Evolutionary conservation across 2,329 filamentous ascomycete species (phyloP).

Genomic region (Colletotrichum sp.): DNA sequence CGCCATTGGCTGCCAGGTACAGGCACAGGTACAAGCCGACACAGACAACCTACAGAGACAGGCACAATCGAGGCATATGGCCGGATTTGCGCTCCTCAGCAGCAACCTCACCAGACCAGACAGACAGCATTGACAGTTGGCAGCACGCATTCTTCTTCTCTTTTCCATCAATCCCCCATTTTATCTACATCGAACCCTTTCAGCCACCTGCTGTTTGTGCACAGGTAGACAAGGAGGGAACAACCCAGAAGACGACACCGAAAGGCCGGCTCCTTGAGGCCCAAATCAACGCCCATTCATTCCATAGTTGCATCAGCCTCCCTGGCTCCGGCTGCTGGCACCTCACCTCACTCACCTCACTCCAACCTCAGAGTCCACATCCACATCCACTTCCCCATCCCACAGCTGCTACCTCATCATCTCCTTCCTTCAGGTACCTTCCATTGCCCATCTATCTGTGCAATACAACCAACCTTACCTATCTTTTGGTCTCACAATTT

Average conservation of each 20-base stretch:
- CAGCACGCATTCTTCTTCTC: background rate
- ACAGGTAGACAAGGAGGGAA: background rate
- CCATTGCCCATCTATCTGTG: background rate
- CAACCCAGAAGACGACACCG: background rate
- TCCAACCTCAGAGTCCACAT: background rate
- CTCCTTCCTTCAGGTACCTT: background rate
- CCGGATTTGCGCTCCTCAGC: background rate
- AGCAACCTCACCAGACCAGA: background rate
- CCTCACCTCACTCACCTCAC: background rate
- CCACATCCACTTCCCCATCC: background rate
- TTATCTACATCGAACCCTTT: background rate
- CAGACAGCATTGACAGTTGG: background rate
- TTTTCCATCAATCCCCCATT: background rate
- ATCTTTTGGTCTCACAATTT: background rate
- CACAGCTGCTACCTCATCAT: background rate
- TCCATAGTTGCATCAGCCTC: slow-evolving; percentile 5
- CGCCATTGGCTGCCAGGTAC: background rate
- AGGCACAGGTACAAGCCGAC: background rate
- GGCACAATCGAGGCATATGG: background rate
- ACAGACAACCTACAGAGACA: background rate
- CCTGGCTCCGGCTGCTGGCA: background rate
- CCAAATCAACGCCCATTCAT: background rate
- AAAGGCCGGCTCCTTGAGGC: background rate
- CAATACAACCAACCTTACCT: background rate
- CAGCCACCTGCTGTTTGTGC: background rate